These are phyloP conservation scores for Bruguiera gymnorhiza DNA, from an alignment of 345 rosid genomes.

Conservation along the genomic window DNA sequence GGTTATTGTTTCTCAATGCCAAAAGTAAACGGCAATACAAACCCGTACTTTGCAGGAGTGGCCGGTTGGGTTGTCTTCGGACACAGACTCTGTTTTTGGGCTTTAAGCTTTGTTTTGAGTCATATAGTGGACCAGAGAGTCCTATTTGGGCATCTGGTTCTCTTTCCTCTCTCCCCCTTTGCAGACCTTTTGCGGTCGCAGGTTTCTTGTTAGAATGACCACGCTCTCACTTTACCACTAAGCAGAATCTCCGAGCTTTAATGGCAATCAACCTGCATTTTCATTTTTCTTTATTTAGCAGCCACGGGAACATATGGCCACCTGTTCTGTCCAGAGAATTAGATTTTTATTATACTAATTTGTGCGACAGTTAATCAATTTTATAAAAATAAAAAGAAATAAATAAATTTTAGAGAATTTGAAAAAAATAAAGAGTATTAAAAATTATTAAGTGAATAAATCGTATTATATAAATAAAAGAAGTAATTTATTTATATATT, in stretches of 20 bases:
- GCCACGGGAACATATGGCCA: not conserved
- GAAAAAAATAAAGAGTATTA: too few species aligned
- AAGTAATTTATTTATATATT: too few species aligned
- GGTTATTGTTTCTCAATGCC: not conserved
- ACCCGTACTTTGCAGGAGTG: not conserved
- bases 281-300: not conserved
- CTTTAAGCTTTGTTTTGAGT: conserved; percentile 4
- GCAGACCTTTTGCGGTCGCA: not conserved
- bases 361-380: too few species aligned
- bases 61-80: not conserved
- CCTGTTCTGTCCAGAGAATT: too few species aligned
- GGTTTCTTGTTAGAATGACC: conserved; percentile 19
- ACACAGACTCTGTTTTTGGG: conserved; percentile 9
- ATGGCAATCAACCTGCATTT: not conserved
- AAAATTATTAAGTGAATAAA: too few species aligned
- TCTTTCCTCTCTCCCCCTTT: not conserved
- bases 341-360: too few species aligned
- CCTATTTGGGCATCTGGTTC: not conserved
- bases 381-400: too few species aligned
- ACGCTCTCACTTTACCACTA: conserved; percentile 13
- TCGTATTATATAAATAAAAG: too few species aligned
- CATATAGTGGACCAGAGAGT: not conserved
- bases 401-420: too few species aligned
- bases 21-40: not conserved
- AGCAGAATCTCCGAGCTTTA: conserved; percentile 20